Evolutionary conservation across 1,139 yeast genomes (phyloP).

Genomic region (Kodamaea alishanica): DNA sequence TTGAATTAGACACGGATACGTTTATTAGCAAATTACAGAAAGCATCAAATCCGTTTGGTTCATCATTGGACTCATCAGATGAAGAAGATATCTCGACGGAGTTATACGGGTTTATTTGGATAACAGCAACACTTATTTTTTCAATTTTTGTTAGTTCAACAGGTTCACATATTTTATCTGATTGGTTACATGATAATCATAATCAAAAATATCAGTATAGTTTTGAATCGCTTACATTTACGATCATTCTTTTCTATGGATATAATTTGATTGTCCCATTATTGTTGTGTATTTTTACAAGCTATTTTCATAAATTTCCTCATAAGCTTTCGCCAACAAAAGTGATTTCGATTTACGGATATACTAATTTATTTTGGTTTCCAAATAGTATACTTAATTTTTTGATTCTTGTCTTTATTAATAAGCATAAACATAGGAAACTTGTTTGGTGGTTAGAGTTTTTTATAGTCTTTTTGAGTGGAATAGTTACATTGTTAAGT

Average conservation of each 20-base stretch:
- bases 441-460: conserved; percentile 42
- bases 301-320: conserved; percentile 42
- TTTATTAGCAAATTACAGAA: conserved; percentile 46
- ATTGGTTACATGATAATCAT: conserved; percentile 44
- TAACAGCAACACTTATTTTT: conserved; percentile 72
- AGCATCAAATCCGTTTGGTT: conserved; percentile 45
- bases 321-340: conserved; percentile 38
- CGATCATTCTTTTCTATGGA: conserved; percentile 67
- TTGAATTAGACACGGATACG: conserved; percentile 61
- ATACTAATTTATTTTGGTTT: conserved; percentile 74
- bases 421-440: conserved; percentile 31
- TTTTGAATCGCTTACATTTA: conserved; percentile 60
- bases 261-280: conserved; percentile 65
- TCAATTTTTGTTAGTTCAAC: conserved; percentile 73
- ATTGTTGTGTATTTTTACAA: conserved; percentile 46
- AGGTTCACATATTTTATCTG: conserved; percentile 37
- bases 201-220: conserved; percentile 51
- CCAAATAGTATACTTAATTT: conserved; percentile 65
- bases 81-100: conserved; percentile 50
- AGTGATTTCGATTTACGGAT: conserved; percentile 66
- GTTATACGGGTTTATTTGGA: conserved; percentile 82
- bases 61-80: conserved; percentile 17
- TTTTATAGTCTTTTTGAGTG: conserved; percentile 45
- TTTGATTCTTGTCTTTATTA: conserved; percentile 44
- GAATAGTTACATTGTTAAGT: conserved; percentile 46